phyloP scores from a whole-genome alignment of 768 basidiomycete genomes.

The Collybia sordida region DNA sequence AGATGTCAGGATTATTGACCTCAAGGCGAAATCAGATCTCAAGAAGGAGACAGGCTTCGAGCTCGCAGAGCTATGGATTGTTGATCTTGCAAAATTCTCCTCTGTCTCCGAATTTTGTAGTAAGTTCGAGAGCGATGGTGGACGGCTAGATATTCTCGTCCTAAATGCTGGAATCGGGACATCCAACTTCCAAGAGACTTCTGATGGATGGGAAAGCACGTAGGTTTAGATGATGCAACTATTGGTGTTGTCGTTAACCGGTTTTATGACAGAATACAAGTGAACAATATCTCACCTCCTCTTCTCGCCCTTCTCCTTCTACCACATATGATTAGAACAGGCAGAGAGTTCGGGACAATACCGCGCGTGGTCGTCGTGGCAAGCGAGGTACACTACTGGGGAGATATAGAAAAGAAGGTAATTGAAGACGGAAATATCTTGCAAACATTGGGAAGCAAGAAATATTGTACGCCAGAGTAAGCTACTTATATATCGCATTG shows the following conservation, averaged over 20 bases:
- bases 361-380: slow-evolving; percentile 41
- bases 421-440: slow-evolving; percentile 27
- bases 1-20: neutral
- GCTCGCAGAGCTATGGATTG: slow-evolving; percentile 34
- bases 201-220: slow-evolving; percentile 48
- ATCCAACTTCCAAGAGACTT: slow-evolving; percentile 18
- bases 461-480: slow-evolving; percentile 25
- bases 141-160: slow-evolving; percentile 41
- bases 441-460: slow-evolving; percentile 26
- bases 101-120: slow-evolving; percentile 40
- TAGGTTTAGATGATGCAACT: slow-evolving; percentile 14
- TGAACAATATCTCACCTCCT: slow-evolving; percentile 42
- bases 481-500: slow-evolving; percentile 1
- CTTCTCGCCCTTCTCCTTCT: slow-evolving; percentile 41
- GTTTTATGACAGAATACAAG: slow-evolving; percentile 37
- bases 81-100: slow-evolving; percentile 41
- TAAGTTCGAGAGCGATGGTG: slow-evolving; percentile 28
- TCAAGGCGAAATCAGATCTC: slow-evolving; percentile 18
- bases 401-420: slow-evolving; percentile 20
- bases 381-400: slow-evolving; percentile 40
- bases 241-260: neutral
- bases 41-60: slow-evolving; percentile 30
- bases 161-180: slow-evolving; percentile 37
- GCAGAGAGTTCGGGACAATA: slow-evolving; percentile 23
- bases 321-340: slow-evolving; percentile 39